Evolutionary conservation across 2,329 filamentous ascomycete genomes (phyloP).

Genomic region (Herpotrichia juniperi): DNA sequence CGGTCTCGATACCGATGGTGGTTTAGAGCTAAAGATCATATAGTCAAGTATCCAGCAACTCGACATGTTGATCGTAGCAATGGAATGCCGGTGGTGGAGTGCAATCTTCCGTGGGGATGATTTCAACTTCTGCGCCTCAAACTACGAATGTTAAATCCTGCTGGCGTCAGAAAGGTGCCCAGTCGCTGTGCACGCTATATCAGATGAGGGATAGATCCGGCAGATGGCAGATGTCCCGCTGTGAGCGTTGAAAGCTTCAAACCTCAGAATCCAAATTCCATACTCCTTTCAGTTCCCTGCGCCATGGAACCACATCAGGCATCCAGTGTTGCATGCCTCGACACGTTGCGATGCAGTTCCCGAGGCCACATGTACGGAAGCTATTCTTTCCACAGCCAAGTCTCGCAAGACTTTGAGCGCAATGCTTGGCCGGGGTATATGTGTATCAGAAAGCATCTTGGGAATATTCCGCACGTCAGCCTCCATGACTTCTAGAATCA

Average conservation of each 20-base stretch:
- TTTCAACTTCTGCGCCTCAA: not conserved
- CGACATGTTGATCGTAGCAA: too few relatives aligned
- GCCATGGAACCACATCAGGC: slow-evolving; percentile 15
- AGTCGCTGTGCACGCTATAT: slow-evolving; percentile 7
- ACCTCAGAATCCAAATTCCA: not conserved
- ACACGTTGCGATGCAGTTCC: slow-evolving; percentile 23
- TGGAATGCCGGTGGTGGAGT: too few relatives aligned
- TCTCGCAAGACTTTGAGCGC: slow-evolving; percentile 10
- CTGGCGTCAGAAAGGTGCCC: slow-evolving; percentile 2
- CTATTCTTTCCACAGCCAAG: slow-evolving; percentile 34
- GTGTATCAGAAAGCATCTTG: slow-evolving; percentile 24
- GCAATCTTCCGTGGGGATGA: not conserved
- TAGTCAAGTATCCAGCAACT: too few relatives aligned
- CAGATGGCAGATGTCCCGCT: slow-evolving; percentile 2
- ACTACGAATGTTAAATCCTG: slow-evolving; percentile 4
- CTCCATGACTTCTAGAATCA: slow-evolving; percentile 15
- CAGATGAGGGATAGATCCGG: slow-evolving; percentile 3
- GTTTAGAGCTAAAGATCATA: too few relatives aligned
- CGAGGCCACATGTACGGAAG: slow-evolving; percentile 20
- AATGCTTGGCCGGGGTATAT: slow-evolving; percentile 6
- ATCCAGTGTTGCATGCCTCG: slow-evolving; percentile 25
- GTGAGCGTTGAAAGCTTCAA: not conserved
- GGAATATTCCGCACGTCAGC: slow-evolving; percentile 19
- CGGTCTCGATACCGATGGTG: too few relatives aligned
- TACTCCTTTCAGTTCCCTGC: not conserved